Evolutionary conservation across 2,329 filamentous ascomycete genomes (phyloP).

Genomic region (Hypomyces perniciosus): DNA sequence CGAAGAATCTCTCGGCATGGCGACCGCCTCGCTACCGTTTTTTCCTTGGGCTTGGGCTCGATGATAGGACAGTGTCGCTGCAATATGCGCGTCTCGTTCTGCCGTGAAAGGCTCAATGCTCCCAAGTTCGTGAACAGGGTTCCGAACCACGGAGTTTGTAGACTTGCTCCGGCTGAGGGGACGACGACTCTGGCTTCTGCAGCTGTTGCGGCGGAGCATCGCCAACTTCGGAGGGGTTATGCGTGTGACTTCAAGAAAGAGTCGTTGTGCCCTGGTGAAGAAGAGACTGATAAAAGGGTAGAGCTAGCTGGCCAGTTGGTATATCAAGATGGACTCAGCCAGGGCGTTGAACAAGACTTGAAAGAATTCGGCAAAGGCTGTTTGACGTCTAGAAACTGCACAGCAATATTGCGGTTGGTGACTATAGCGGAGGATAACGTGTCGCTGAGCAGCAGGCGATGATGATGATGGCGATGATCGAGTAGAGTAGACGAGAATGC

Average conservation of each 20-base stretch:
- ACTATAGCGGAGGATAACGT: background rate
- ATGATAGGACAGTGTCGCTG: constrained; percentile 55
- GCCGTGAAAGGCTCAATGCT: constrained; percentile 44
- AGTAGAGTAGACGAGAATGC: background rate
- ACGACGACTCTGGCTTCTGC: constrained; percentile 35
- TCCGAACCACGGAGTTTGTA: constrained; percentile 36
- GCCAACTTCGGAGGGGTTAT: constrained; percentile 8
- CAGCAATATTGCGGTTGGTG: background rate
- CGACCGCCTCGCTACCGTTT: constrained; percentile 16
- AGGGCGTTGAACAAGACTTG: too few relatives aligned
- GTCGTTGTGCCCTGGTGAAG: too few relatives aligned
- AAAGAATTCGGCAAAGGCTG: background rate
- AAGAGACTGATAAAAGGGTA: too few relatives aligned
- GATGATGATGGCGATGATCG: background rate
- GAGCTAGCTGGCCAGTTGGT: too few relatives aligned
- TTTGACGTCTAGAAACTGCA: background rate
- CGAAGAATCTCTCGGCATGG: constrained; percentile 20
- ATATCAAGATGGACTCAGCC: too few relatives aligned
- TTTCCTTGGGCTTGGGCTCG: constrained; percentile 44
- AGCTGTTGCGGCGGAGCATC: constrained; percentile 48
- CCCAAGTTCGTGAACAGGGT: constrained; percentile 37
- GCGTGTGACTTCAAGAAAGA: background rate
- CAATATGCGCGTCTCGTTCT: constrained; percentile 55
- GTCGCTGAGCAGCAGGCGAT: background rate
- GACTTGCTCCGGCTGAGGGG: constrained; percentile 48